Evolutionary conservation across 805 yeast genomes (phyloP).

Genomic region (Blastobotrys mokoenaii): DNA sequence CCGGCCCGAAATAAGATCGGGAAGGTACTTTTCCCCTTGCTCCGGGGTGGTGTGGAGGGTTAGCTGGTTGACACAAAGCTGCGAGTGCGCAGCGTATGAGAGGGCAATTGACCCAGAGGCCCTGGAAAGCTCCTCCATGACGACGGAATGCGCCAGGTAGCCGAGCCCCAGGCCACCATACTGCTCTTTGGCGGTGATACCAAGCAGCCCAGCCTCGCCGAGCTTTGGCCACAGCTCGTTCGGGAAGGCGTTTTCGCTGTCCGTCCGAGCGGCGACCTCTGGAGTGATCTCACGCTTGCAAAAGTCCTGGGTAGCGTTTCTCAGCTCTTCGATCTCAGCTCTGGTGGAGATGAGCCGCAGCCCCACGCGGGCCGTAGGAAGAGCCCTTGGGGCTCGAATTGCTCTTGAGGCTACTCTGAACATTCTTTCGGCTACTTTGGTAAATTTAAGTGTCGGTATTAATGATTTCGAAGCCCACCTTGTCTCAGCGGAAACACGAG

Average conservation of each 20-base stretch:
- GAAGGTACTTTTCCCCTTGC: conserved; percentile 25
- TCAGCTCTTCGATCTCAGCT: conserved; percentile 19
- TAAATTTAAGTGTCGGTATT: too few species aligned
- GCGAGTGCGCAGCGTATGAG: conserved; percentile 28
- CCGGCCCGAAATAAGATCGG: conserved; percentile 23
- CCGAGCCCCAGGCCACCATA: conserved; percentile 27
- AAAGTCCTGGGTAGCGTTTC: conserved; percentile 25
- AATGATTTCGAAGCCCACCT: too few species aligned
- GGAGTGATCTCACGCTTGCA: conserved; percentile 23
- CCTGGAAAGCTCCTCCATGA: conserved; percentile 26
- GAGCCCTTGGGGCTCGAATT: too few species aligned
- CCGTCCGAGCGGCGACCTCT: conserved; percentile 24
- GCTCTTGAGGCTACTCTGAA: too few species aligned
- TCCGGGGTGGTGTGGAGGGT: conserved; percentile 22
- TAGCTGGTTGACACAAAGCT: conserved; percentile 27
- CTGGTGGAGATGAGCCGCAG: background rate
- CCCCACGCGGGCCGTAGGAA: too few species aligned
- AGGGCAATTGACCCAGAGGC: conserved; percentile 27
- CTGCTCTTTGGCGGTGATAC: conserved; percentile 25
- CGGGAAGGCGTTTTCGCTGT: conserved; percentile 23
- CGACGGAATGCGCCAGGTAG: conserved; percentile 26
- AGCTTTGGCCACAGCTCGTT: conserved; percentile 27
- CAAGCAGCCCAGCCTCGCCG: conserved; percentile 28
- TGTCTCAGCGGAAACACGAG: too few species aligned
- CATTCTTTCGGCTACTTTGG: too few species aligned